Evolutionary conservation across 192 early-diverging fungal genomes (phyloP).

Genomic region (Helicostylum pulchrum): DNA sequence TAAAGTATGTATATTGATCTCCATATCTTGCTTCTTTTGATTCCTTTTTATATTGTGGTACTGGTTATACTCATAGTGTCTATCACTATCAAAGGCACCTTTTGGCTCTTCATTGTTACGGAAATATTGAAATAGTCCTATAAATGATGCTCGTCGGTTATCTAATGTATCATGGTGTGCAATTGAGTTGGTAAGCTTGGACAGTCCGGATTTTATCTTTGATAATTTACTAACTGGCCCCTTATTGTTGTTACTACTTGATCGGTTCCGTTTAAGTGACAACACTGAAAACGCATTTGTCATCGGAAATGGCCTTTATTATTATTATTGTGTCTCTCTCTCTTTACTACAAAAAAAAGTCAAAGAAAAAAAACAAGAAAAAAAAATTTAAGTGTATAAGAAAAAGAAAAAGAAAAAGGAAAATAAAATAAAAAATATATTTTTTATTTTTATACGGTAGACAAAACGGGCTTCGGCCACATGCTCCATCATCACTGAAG

Average conservation of each 20-base stretch:
- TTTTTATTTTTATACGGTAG: background rate
- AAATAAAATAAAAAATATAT: background rate
- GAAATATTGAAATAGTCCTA: no score
- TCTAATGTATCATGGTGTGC: no score
- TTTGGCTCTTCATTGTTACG: no score
- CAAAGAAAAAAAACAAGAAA: background rate
- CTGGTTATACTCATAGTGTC: conserved; percentile 4
- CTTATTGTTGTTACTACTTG: background rate
- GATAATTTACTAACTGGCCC: background rate
- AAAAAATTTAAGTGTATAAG: background rate
- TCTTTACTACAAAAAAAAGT: no score
- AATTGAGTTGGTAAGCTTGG: background rate
- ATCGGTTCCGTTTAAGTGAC: conserved; percentile 6
- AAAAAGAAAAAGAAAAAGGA: background rate
- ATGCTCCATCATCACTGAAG: background rate
- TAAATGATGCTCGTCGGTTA: no score
- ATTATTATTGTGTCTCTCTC: no score
- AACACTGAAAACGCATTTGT: conserved; percentile 9
- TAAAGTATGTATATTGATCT: no score
- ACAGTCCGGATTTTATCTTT: background rate
- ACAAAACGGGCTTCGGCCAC: background rate
- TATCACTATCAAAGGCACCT: conserved; percentile 3
- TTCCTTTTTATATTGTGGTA: background rate
- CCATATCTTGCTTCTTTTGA: no score
- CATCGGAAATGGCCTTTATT: background rate